Base-by-base conservation (phyloP, 176 grass and related monocot genomes). In the Otatea glauca region DNA sequence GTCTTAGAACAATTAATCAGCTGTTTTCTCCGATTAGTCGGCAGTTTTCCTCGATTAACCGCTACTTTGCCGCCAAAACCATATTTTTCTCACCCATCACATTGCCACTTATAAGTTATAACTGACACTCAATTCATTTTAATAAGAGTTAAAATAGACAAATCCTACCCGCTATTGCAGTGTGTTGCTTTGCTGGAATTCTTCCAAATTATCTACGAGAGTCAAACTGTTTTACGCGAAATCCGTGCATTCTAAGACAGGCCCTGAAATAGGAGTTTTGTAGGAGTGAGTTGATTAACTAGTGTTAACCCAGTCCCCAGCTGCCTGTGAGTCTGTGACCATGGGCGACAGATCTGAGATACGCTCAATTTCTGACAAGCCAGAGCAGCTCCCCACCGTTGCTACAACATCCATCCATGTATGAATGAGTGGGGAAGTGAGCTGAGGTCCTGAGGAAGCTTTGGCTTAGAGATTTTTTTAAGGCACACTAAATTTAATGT, bases 331-430 rank as follows among this genome's bases (percentile, higher is more conserved):
- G 34, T 3, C 34, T 16, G 75, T 6, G 73, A 38, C 16, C 24
- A 58, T 1, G 42, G 70, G 60, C 49, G 72, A 64, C 81, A 85
- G 81, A 85, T 91, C 85, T 90, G 84, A 79, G 59, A 86, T 72
- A 65, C 66, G 84, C 60, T 74, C 55, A 60, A 83, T 71, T 83
- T 70, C 80, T 79, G 74, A 83, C 84, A 90, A 6, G 68, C 67
- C 80, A 86, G 84, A 67, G 66, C 58, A 61, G 84, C 84, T 90
- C 65, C 72, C 72, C 44, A 43, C 72, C 86, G 84, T 79, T 72
- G 62, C 74, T 83, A 83, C 74, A 90, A 51, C 50, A 82, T 72
- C 70, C 82, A 81, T 84, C 68, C 51, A 89, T 74, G 38, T 16
- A 80, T 48, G 39, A 62, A 50, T 79, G n/a, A 62, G 61, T 76